These are phyloP conservation scores for Limnanthes douglasii DNA, from an alignment of 345 rosid genomes.

Conservation along the genomic window DNA sequence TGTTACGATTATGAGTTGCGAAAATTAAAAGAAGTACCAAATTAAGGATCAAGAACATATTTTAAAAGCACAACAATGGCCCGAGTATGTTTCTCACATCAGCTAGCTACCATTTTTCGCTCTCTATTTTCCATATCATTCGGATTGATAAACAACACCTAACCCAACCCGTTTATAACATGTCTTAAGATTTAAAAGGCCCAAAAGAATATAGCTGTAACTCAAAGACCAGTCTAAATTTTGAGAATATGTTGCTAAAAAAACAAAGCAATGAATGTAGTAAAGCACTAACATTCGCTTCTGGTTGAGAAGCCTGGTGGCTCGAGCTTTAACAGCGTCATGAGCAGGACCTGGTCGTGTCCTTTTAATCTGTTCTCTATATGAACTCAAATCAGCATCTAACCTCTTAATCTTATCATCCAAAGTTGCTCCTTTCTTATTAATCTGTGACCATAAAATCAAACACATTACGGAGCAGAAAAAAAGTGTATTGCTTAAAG, in stretches of 20 bases:
- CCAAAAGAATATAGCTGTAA: too few species aligned
- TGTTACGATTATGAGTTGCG: background rate
- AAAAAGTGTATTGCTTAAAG: too few species aligned
- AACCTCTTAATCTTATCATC: constrained; percentile 81
- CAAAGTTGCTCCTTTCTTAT: constrained; percentile 75
- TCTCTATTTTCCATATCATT: too few species aligned
- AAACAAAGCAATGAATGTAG: background rate
- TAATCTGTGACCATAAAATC: constrained; percentile 44
- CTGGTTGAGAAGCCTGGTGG: constrained; percentile 84
- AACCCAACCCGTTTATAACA: too few species aligned
- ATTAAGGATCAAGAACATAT: background rate
- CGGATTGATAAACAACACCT: too few species aligned
- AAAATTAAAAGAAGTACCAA: background rate
- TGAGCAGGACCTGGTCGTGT: constrained; percentile 93
- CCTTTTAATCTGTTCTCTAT: constrained; percentile 73
- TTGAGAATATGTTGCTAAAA: too few species aligned
- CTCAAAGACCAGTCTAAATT: too few species aligned
- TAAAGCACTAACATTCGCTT: constrained; percentile 49
- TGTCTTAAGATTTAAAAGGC: too few species aligned
- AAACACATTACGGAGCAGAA: too few species aligned
- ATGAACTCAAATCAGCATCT: constrained; percentile 60
- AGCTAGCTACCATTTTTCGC: too few species aligned
- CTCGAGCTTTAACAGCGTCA: constrained; percentile 82
- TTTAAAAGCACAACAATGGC: too few species aligned
- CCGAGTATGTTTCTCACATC: too few species aligned